Evolutionary conservation across 1,284 basidiomycete genomes (phyloP).

Genomic region (Tilletiopsis washingtonensis): DNA sequence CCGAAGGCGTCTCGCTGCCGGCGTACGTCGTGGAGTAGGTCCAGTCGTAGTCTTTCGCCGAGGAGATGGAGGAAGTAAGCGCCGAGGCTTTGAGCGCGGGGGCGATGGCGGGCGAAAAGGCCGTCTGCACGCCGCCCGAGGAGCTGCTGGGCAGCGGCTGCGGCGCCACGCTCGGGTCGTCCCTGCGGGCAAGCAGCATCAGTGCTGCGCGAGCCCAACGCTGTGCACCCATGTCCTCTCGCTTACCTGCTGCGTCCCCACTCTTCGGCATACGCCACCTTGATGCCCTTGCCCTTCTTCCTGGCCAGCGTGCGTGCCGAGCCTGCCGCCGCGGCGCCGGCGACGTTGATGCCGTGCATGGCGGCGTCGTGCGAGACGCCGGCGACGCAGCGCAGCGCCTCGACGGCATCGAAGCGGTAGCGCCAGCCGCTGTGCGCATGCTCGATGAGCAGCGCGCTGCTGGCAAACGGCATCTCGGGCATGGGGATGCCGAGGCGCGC

Average conservation of each 20-base stretch:
- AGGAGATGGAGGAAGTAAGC: constrained; percentile 15
- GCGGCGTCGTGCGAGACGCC: constrained; percentile 64
- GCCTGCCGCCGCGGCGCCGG: not conserved
- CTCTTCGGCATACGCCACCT: constrained; percentile 85
- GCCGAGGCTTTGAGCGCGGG: not conserved
- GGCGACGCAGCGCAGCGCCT: constrained; percentile 65
- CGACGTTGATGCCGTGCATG: constrained; percentile 58
- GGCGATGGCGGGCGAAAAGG: not conserved
- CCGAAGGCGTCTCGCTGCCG: constrained; percentile 51
- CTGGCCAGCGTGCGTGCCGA: not conserved
- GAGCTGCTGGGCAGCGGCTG: too few relatives aligned
- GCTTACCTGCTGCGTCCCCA: constrained; percentile 86
- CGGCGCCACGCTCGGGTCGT: too few relatives aligned
- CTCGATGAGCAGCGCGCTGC: constrained; percentile 63
- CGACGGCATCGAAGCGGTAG: constrained; percentile 62
- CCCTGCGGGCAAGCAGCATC: too few relatives aligned
- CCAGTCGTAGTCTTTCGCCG: constrained; percentile 69
- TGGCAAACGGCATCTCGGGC: constrained; percentile 96
- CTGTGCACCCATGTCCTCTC: not conserved
- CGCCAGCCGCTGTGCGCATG: constrained; percentile 58
- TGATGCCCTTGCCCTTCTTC: constrained; percentile 56
- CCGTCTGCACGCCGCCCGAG: not conserved
- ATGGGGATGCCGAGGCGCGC: constrained; percentile 71
- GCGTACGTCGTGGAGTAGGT: constrained; percentile 86
- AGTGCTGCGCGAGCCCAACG: too few relatives aligned